Base-by-base conservation (phyloP, 2,329 filamentous ascomycete species). In the Xylaria arbuscula region DNA sequence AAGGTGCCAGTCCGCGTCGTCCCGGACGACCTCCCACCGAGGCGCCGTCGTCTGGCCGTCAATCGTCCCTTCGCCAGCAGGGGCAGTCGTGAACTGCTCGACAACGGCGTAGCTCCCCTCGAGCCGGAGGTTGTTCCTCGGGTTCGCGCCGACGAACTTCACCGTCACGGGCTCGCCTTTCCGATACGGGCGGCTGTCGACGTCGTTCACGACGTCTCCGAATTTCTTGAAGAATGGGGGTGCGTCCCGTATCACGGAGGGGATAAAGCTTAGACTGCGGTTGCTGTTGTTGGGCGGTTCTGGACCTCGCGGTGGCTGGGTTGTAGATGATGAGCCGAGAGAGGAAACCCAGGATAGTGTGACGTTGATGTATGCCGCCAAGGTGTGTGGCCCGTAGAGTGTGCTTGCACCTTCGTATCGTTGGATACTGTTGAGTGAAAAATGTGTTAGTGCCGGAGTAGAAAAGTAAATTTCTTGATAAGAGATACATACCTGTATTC, bases 341-440 rank as follows among this genome's bases (percentile, higher is more conserved):
- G 90, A 91, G 2, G 88, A 88, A 1, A 97, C 84, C 72, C 90
- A 88, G 0, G 85, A 87, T 13, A 93, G 81, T 0, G 92, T 94
- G 19, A 94, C 84, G 76, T 97, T 93, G 79, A 97, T 91, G 81
- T 96, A 94, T 0, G 93, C 94, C 19, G 91, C 89, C n/a, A 97
- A 84, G 0, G 93, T 95, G 77, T 94, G 90, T 0, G 88, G 92
- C 0, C 94, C 94, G 78, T 94, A 95, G 1, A 98, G 85, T 0
- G 94, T 98, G 3, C 92, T 94, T 0, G 93, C 94, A 42, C 94
- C 94, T 81, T 98, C 94, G 78, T 97, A 97, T 40, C 94, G 90
- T 80, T 98, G 94, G 57, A 94, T 86, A 15, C 82, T 81, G 78
- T 62, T 83, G 76, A 69, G 78, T 84, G 77, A 70, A 78, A 72